Conservation (phyloP, 2,329 filamentous ascomycete species). For the Penicillium hordei region DNA sequence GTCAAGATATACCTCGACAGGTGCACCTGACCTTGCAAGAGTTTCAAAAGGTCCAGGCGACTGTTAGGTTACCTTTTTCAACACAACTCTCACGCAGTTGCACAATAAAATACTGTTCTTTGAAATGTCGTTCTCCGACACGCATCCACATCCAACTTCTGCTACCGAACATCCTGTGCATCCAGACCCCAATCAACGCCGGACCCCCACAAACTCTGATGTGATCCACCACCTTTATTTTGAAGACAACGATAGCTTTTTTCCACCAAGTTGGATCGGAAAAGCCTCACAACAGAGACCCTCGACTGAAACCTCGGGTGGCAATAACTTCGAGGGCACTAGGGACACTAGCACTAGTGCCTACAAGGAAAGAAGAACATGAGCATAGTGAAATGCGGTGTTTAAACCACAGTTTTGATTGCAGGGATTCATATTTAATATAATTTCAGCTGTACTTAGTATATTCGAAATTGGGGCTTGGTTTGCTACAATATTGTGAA, state of each 20-base stretch:
- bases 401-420: background rate
- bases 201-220: constrained; percentile 18
- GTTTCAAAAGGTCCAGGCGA: background rate
- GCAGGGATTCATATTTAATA: background rate
- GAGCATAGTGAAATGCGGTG: background rate
- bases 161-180: background rate
- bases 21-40: background rate
- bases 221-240: constrained; percentile 37
- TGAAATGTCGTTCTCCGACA: background rate
- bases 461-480: background rate
- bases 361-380: constrained; percentile 2
- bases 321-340: background rate
- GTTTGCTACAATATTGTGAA: background rate
- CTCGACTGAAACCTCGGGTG: constrained; percentile 11
- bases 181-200: background rate
- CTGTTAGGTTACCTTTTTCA: background rate
- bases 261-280: constrained; percentile 32
- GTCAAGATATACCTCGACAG: background rate
- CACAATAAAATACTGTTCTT: background rate
- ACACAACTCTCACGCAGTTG: background rate
- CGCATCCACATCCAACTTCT: background rate
- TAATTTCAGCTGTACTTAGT: background rate
- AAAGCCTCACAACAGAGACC: constrained; percentile 14
- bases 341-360: background rate
- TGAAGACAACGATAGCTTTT: constrained; percentile 39